Percentiles rank a stretch among this genome's conserved stretches.
Conservation (phyloP, 371 early-diverging fungal genomes). For the Apophysomyces trapeziformis region DNA sequence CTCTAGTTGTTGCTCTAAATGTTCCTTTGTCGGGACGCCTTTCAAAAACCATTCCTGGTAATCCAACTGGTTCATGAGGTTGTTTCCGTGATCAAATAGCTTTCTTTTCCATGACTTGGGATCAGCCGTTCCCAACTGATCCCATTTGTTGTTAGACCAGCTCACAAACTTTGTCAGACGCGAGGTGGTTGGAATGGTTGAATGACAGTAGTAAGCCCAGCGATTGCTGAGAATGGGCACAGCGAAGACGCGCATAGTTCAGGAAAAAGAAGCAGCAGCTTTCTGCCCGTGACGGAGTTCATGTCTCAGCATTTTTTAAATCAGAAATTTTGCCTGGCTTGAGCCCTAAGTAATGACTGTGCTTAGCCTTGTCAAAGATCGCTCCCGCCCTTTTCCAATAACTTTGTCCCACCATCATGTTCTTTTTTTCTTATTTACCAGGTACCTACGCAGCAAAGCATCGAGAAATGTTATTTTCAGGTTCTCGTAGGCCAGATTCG, state of each 20-base stretch:
- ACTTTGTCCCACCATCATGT: too few species aligned
- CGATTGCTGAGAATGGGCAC: constrained; percentile 51
- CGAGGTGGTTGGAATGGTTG: constrained; percentile 41
- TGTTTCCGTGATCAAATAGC: constrained; percentile 64
- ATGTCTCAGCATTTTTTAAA: too few species aligned
- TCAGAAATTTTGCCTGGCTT: too few species aligned
- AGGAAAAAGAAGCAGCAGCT: not conserved
- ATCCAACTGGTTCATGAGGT: constrained; percentile 74
- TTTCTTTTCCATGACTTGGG: constrained; percentile 62
- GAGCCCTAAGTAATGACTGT: too few species aligned
- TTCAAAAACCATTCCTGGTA: constrained; percentile 84
- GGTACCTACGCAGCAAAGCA: too few species aligned
- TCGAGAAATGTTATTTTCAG: too few species aligned
- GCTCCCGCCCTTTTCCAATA: too few species aligned
- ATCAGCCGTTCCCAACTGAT: constrained; percentile 50
- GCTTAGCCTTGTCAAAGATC: too few species aligned
- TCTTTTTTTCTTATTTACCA: too few species aligned
- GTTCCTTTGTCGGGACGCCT: constrained; percentile 65
- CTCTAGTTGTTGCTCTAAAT: constrained; percentile 39
- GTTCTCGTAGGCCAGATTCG: too few species aligned
- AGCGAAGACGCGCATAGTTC: constrained; percentile 45
- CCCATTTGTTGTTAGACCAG: constrained; percentile 71
- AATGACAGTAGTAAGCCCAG: constrained; percentile 61
- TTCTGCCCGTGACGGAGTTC: too few species aligned
- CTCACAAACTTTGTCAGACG: constrained; percentile 56